These are phyloP conservation scores for Begonia loranthoides DNA, from an alignment of 306 rosid genomes.

Conservation along the genomic window DNA sequence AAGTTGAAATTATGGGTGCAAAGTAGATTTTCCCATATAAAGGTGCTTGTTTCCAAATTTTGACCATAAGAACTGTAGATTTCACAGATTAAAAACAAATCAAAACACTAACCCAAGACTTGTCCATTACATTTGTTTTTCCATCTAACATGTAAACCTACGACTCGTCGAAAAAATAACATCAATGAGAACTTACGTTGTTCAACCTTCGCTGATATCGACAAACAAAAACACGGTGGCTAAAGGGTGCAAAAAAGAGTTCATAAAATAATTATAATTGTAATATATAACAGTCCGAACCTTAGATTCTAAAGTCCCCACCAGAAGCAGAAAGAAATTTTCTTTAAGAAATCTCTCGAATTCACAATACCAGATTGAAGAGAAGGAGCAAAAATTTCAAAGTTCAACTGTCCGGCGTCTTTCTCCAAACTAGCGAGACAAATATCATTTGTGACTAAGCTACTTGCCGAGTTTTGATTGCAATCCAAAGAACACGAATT, in stretches of 20 bases:
- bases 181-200: too few species aligned
- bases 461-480: too few species aligned
- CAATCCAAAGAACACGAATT: conserved; percentile 5
- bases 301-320: conserved; percentile 5
- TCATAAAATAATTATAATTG: too few species aligned
- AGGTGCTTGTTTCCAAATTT: conserved; percentile 12
- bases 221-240: too few species aligned
- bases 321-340: background rate
- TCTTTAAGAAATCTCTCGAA: background rate
- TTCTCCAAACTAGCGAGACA: background rate
- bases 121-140: too few species aligned
- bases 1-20: conserved; percentile 7
- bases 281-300: background rate
- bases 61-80: conserved; percentile 14
- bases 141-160: too few species aligned
- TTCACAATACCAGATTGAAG: background rate
- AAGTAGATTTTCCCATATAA: conserved; percentile 19
- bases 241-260: too few species aligned
- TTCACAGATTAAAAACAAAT: too few species aligned
- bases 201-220: too few species aligned
- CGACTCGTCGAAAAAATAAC: too few species aligned
- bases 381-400: conserved; percentile 4
- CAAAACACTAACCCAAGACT: too few species aligned
- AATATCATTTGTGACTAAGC: background rate
- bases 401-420: background rate